phyloP scores from a whole-genome alignment of 2,329 filamentous ascomycete genomes.

The Penicillium brevicompactum region DNA sequence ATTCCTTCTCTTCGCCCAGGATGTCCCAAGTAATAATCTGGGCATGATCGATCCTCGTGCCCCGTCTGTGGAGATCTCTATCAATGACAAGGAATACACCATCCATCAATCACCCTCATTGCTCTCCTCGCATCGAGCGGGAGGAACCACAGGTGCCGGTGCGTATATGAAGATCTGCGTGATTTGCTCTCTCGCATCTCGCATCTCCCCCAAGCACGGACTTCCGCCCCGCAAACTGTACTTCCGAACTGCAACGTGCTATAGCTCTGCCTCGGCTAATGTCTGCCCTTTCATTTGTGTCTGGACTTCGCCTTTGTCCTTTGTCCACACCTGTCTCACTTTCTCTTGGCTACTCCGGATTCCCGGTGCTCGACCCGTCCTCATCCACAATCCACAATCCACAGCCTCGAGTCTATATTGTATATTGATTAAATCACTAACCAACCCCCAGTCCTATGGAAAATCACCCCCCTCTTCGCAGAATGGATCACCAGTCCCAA shows the following conservation, averaged over 20 bases:
- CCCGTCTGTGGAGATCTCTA: constrained; percentile 63
- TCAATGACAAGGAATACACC: constrained; percentile 70
- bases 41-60: constrained; percentile 81
- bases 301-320: background rate
- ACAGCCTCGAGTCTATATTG: too few species aligned
- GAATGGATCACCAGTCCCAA: constrained; percentile 67
- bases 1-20: constrained; percentile 80
- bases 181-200: background rate
- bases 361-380: background rate
- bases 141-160: constrained; percentile 74
- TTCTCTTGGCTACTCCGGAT: constrained; percentile 3
- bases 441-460: constrained; percentile 73
- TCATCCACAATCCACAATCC: background rate
- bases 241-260: background rate
- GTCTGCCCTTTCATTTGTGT: constrained; percentile 1
- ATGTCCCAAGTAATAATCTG: constrained; percentile 73
- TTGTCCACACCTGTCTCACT: background rate
- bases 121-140: constrained; percentile 72
- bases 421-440: constrained; percentile 7
- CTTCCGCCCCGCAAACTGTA: constrained; percentile 1
- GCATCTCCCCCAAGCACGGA: constrained; percentile 8
- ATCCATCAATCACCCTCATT: constrained; percentile 84
- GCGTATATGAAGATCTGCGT: constrained; percentile 14
- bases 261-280: constrained; percentile 6
- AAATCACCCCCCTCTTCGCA: constrained; percentile 80